These are phyloP conservation scores for Platanthera zijinensis DNA, from an alignment of 106 monocot genomes.

Conservation along the genomic window DNA sequence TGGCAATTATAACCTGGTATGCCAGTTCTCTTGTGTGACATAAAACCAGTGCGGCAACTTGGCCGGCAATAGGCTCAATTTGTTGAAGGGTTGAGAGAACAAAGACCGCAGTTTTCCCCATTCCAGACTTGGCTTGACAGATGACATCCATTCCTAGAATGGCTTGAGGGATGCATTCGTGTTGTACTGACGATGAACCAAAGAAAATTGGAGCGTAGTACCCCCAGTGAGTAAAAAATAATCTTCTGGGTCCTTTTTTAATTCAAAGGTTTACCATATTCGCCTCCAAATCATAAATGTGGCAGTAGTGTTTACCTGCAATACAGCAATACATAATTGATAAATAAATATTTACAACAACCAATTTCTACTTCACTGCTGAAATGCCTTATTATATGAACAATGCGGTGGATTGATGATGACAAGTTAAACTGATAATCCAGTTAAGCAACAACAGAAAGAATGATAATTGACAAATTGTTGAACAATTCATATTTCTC, in stretches of 20 bases:
- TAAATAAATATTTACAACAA: background rate
- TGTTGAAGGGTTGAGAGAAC: constrained; percentile 94
- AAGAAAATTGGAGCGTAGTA: constrained; percentile 87
- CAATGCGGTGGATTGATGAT: background rate
- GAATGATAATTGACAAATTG: too few relatives aligned
- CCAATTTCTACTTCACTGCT: background rate
- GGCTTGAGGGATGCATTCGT: constrained; percentile 99
- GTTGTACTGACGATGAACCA: constrained; percentile 97
- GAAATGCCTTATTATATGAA: background rate
- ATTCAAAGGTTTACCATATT: constrained; percentile 74
- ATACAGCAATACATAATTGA: background rate
- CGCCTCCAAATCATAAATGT: constrained; percentile 59
- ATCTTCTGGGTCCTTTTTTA: constrained; percentile 61
- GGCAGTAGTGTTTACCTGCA: constrained; percentile 77
- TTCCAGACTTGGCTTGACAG: constrained; percentile 99
- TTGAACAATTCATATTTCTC: too few relatives aligned
- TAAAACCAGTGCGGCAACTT: constrained; percentile 88
- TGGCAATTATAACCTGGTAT: constrained; percentile 59
- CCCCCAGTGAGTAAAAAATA: constrained; percentile 76
- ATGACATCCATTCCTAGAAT: constrained; percentile 99
- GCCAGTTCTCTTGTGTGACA: constrained; percentile 96
- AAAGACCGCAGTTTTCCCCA: constrained; percentile 99
- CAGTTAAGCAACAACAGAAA: too few relatives aligned
- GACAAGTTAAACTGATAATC: background rate
- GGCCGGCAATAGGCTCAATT: constrained; percentile 90